A percentile compares a stretch with the other conserved stretches of the same genome.
phyloP scores from a whole-genome alignment of 371 early-diverging fungal species.

The Mucor indicus region DNA sequence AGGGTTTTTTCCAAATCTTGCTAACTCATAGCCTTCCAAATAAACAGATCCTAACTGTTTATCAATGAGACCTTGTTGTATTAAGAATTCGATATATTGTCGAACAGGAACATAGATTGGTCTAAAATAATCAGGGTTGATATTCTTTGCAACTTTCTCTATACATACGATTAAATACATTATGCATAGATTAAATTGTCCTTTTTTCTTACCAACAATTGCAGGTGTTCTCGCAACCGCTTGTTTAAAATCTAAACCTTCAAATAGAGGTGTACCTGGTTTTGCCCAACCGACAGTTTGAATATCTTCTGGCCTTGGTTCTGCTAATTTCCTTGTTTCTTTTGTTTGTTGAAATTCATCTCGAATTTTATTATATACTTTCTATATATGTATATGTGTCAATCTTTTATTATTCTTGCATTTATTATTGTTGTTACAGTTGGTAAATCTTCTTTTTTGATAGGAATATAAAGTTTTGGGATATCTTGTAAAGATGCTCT shows the following conservation, averaged over 20 bases:
- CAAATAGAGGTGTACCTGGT: constrained; percentile 50
- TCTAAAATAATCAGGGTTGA: constrained; percentile 39
- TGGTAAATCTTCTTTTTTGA: constrained; percentile 62
- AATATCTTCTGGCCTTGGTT: constrained; percentile 58
- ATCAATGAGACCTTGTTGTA: constrained; percentile 44
- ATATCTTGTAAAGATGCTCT: constrained; percentile 58
- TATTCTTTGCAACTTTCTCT: constrained; percentile 53
- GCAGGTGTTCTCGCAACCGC: constrained; percentile 63
- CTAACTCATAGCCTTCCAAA: constrained; percentile 55
- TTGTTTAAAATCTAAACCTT: constrained; percentile 60
- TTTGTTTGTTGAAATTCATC: constrained; percentile 53
- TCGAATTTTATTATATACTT: constrained; percentile 57
- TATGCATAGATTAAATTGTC: not conserved
- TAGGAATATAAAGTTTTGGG: constrained; percentile 70
- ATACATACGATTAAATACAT: not conserved
- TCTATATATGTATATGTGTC: constrained; percentile 24
- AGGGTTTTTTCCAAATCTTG: constrained; percentile 46
- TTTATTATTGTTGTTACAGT: constrained; percentile 34
- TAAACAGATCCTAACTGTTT: constrained; percentile 48
- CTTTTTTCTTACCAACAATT: constrained; percentile 48
- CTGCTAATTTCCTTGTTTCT: constrained; percentile 42
- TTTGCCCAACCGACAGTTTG: constrained; percentile 61
- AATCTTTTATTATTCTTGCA: not conserved
- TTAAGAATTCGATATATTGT: constrained; percentile 57
- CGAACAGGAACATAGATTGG: constrained; percentile 52